These are phyloP conservation scores for Paratrypanosoma confusum DNA, from an alignment of 208 protist genomes.

Conservation along the genomic window DNA sequence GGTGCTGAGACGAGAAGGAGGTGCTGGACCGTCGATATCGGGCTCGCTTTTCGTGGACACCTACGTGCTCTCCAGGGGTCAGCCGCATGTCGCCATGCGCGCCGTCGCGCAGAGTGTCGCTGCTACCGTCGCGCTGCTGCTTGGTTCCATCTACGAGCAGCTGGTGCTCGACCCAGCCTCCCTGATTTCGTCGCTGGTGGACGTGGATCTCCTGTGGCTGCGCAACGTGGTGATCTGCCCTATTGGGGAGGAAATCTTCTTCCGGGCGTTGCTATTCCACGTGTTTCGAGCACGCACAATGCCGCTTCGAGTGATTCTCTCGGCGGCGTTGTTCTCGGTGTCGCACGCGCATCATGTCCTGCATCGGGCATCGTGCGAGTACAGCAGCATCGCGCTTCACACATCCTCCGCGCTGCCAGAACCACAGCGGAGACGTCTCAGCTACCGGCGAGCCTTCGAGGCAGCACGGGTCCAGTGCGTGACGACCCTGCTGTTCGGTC, in stretches of 20 bases:
- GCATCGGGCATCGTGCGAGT: conserved; percentile 18
- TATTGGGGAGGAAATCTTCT: conserved; percentile 66
- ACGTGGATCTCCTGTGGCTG: conserved; percentile 11
- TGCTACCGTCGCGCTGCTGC: conserved; percentile 36
- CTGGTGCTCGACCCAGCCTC: neutral
- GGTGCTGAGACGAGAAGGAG: neutral
- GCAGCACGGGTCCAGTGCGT: too few species aligned
- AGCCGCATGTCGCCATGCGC: neutral
- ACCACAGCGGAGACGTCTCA: too few species aligned
- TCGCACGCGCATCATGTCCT: conserved; percentile 55
- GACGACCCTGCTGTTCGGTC: conserved; percentile 35
- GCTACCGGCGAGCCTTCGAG: too few species aligned
- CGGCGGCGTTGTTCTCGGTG: conserved; percentile 44
- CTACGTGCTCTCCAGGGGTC: neutral
- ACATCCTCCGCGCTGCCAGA: too few species aligned
- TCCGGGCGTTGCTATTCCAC: conserved; percentile 47
- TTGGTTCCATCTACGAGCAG: conserved; percentile 21
- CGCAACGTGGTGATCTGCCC: conserved; percentile 48
- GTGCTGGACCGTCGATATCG: neutral
- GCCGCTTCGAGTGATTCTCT: conserved; percentile 18
- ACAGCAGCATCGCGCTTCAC: too few species aligned
- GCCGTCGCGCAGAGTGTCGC: conserved; percentile 2
- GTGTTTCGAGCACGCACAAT: conserved; percentile 18
- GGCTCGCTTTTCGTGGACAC: neutral
- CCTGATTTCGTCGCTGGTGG: neutral